Evolutionary conservation across 495 filamentous ascomycete genomes (phyloP), one percentile per base, ranked within the genome.

Genomic region (Aspergillus haitiensis): DNA sequence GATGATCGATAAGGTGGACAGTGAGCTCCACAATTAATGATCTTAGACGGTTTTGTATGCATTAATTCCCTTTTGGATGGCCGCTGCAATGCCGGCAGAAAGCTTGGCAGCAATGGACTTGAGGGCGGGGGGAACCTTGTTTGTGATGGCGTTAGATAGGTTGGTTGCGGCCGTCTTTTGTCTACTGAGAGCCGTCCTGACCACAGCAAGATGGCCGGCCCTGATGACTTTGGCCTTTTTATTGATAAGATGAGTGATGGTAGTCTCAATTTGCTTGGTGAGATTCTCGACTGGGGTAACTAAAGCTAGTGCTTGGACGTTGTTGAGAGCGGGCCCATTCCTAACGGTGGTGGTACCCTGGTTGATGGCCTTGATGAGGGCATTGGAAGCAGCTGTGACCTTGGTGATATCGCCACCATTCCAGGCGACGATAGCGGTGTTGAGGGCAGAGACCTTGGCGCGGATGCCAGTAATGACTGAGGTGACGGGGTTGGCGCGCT

Each of bases 181-280:
- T 11, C 64, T 50, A n/a, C 58, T 36, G 34, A 78, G 65, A 12
- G 63, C 47, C 8, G 49, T 40, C 33, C 71, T 63, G 52, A 76
- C 59, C 7, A 45, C 39, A 2, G 55, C 53, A 53, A 71, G 76
- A 12, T 67, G 55, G 33, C 64, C 64, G 31, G 73, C 70, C 27
- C 69, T 55, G 51, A 70, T 70, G 55, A 78, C 69, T 31, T 65
- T 44, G 15, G 37, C 31, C 64, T 76, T 77, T 69, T 77, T 77
- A 47, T 52, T 49, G 49, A 67, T 64, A 34, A 78, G 56, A 54
- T 73, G 67, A 4, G 59, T 46, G 51, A 78, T 57, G 13, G 72
- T 60, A 13, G 52, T 42, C 56, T 75, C 31, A 15, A 75, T 70
- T 3, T 65, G 59, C 34, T 65, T 52, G 13, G 61, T 68, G 11